Evolutionary conservation across 2,329 filamentous ascomycete species (phyloP).

Genomic region (Alternaria ethzedia): DNA sequence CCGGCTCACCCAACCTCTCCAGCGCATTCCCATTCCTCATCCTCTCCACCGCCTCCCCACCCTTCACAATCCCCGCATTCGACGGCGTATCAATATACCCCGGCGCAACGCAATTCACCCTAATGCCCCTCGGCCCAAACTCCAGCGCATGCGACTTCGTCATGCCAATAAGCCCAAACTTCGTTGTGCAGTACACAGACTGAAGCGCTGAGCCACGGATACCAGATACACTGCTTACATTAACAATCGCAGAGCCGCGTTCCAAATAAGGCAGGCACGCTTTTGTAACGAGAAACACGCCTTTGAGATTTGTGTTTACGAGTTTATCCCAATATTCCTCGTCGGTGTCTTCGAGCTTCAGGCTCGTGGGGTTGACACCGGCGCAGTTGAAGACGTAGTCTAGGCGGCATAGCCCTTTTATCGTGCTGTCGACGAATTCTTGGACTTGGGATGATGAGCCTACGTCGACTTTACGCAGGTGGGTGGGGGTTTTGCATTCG

Average conservation of each 20-base stretch:
- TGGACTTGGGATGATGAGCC: conserved; percentile 52
- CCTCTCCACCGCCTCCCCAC: conserved; percentile 52
- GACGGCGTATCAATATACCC: conserved; percentile 57
- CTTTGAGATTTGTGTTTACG: conserved; percentile 55
- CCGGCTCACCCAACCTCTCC: conserved; percentile 53
- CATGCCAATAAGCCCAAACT: conserved; percentile 46
- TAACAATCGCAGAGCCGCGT: conserved; percentile 32
- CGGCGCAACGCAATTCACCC: conserved; percentile 41
- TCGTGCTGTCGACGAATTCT: conserved; percentile 47
- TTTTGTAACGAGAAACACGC: conserved; percentile 54
- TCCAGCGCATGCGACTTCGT: conserved; percentile 42
- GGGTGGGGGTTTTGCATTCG: conserved; percentile 37
- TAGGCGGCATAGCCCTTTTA: conserved; percentile 45
- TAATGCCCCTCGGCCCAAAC: conserved; percentile 37
- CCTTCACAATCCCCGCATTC: conserved; percentile 58
- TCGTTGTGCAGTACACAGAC: conserved; percentile 45
- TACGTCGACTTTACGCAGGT: conserved; percentile 54
- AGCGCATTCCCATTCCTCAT: conserved; percentile 51
- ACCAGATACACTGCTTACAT: conserved; percentile 36
- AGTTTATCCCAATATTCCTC: conserved; percentile 58
- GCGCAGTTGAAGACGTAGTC: conserved; percentile 56
- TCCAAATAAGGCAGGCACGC: conserved; percentile 49
- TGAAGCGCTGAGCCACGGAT: conserved; percentile 34
- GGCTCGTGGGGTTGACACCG: conserved; percentile 56
- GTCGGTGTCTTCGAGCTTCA: conserved; percentile 49